These are phyloP conservation scores for Quaeritorhiza haematococci DNA, from an alignment of 371 early-diverging fungal genomes.

Conservation along the genomic window DNA sequence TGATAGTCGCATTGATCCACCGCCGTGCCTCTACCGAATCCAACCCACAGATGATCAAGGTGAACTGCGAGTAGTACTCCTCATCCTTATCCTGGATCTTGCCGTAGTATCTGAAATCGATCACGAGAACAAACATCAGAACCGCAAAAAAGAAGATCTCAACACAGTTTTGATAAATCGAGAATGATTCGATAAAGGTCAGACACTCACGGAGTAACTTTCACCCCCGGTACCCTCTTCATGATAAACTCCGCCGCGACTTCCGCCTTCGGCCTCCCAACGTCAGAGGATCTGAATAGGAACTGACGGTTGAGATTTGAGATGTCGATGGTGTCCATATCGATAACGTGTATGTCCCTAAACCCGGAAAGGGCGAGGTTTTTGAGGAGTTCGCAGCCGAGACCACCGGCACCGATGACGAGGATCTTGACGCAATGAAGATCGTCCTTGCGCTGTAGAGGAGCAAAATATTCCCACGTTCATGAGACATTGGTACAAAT, in stretches of 20 bases:
- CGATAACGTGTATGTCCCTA: slow-evolving; percentile 78
- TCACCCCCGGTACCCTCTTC: slow-evolving; percentile 71
- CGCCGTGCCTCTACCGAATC: slow-evolving; percentile 93
- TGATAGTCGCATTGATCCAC: slow-evolving; percentile 91
- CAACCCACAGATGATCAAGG: slow-evolving; percentile 86
- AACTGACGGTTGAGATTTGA: slow-evolving; percentile 99
- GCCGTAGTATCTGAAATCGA: slow-evolving; percentile 52
- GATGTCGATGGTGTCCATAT: slow-evolving; percentile 97
- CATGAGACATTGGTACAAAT: too few relatives aligned
- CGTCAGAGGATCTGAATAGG: slow-evolving; percentile 89
- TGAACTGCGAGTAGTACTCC: slow-evolving; percentile 84
- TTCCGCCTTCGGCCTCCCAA: slow-evolving; percentile 87
- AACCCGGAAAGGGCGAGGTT: slow-evolving; percentile 89
- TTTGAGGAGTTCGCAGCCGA: slow-evolving; percentile 98
- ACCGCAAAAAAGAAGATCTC: not conserved
- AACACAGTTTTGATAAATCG: not conserved
- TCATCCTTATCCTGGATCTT: slow-evolving; percentile 92
- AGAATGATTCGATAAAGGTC: not conserved
- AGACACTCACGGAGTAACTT: slow-evolving; percentile 72
- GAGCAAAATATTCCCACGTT: too few relatives aligned
- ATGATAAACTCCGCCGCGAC: slow-evolving; percentile 85
- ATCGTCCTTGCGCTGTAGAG: too few relatives aligned
- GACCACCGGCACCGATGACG: slow-evolving; percentile 78
- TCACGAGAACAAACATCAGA: not conserved
- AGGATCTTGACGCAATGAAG: too few relatives aligned